A percentile compares a stretch with the other conserved stretches of the same genome.
Evolutionary conservation across 768 basidiomycete genomes (phyloP).

Genomic region (Suillus subaureus): DNA sequence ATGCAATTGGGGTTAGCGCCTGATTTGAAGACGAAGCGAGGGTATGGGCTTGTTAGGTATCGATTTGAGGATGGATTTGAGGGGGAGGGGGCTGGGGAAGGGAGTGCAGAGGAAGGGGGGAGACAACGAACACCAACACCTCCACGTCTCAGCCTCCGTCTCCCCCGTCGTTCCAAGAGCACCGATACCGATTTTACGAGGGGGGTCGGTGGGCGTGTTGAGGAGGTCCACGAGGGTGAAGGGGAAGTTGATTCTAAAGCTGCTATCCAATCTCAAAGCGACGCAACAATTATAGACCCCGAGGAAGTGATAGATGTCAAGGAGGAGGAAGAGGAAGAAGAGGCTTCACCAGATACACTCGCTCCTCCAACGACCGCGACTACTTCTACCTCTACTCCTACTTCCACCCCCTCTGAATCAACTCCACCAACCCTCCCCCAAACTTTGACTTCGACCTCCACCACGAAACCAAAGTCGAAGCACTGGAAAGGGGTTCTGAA

Average conservation of each 20-base stretch:
- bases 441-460: slow-evolving; percentile 4
- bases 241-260: neutral
- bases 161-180: slow-evolving; percentile 15
- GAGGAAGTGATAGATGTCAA: neutral
- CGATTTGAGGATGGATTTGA: slow-evolving; percentile 7
- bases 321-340: neutral
- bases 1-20: slow-evolving; percentile 50
- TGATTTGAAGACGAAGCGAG: slow-evolving; percentile 49
- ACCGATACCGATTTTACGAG: slow-evolving; percentile 16
- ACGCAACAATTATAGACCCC: neutral
- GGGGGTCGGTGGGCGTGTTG: neutral
- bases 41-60: slow-evolving; percentile 68
- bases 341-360: slow-evolving; percentile 17
- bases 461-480: slow-evolving; percentile 13
- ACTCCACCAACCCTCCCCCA: neutral
- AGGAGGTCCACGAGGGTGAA: slow-evolving; percentile 16
- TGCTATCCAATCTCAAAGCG: neutral
- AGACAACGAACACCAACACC: slow-evolving; percentile 3
- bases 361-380: slow-evolving; percentile 5
- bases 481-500: slow-evolving; percentile 42
- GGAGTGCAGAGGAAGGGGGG: neutral
- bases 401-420: neutral
- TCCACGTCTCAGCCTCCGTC: slow-evolving; percentile 2
- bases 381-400: neutral
- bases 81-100: neutral